Conservation (phyloP, 1,284 basidiomycete species). For the Irpex rosettiformis region DNA sequence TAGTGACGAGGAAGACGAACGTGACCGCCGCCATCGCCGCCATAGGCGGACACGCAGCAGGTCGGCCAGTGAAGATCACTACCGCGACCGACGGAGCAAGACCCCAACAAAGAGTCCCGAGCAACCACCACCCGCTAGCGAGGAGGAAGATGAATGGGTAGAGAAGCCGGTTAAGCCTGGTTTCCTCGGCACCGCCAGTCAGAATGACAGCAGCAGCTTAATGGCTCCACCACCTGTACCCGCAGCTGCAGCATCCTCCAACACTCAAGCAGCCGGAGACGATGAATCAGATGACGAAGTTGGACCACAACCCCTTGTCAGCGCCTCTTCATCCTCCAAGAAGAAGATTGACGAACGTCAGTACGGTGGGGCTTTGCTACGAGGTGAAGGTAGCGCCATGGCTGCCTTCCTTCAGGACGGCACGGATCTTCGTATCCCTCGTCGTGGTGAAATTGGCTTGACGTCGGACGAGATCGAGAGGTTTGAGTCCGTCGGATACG, state of each 20-base stretch:
- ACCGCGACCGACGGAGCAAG: constrained; percentile 19
- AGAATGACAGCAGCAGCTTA: constrained; percentile 14
- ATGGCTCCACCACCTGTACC: constrained; percentile 28
- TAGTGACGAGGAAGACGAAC: constrained; percentile 38
- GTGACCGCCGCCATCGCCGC: constrained; percentile 8
- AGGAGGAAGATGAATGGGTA: constrained; percentile 67
- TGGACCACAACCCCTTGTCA: constrained; percentile 56
- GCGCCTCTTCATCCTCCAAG: constrained; percentile 28
- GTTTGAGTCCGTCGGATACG: constrained; percentile 91
- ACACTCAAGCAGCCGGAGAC: constrained; percentile 14
- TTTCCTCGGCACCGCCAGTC: constrained; percentile 25
- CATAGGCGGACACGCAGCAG: constrained; percentile 28
- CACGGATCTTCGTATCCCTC: constrained; percentile 87
- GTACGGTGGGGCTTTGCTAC: constrained; percentile 83
- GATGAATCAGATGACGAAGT: constrained; percentile 48
- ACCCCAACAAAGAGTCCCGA: constrained; percentile 29
- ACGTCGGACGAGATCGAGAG: constrained; percentile 82
- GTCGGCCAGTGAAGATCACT: constrained; percentile 20
- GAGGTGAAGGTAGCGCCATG: constrained; percentile 97
- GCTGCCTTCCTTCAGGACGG: constrained; percentile 91
- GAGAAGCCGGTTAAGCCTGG: constrained; percentile 50
- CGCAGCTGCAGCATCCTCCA: constrained; percentile 6
- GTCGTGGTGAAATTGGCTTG: constrained; percentile 97
- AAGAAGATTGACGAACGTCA: constrained; percentile 72
- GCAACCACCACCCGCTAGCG: constrained; percentile 23